These are phyloP conservation scores for Globisporangium apiculatum DNA, from an alignment of 352 stramenopile species.

Conservation along the genomic window DNA sequence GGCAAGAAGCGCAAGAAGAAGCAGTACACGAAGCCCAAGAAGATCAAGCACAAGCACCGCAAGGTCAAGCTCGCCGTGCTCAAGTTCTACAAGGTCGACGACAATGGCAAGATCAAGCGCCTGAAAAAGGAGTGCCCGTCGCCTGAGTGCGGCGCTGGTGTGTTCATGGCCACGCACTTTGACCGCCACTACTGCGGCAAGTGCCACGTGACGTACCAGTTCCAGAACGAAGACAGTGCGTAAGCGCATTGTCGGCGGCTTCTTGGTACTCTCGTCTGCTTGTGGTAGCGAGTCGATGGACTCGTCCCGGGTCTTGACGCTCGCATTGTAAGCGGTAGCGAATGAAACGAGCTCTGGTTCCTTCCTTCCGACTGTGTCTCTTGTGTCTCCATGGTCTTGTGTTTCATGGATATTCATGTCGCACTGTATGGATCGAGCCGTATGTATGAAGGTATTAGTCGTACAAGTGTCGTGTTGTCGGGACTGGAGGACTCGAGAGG, in stretches of 20 bases:
- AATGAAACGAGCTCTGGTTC: conserved; percentile 19
- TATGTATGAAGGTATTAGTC: no score
- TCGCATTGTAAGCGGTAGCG: neutral
- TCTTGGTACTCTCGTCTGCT: no score
- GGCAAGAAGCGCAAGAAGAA: conserved; percentile 99
- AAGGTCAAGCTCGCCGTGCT: conserved; percentile 96
- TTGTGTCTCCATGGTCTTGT: neutral
- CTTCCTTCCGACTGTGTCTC: conserved; percentile 7
- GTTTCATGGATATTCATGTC: neutral
- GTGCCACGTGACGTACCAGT: conserved; percentile 96
- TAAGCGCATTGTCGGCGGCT: conserved; percentile 25
- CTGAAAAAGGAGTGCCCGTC: conserved; percentile 97
- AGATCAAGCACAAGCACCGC: conserved; percentile 96
- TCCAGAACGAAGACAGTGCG: conserved; percentile 70
- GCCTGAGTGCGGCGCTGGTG: conserved; percentile 93
- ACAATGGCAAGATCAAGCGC: conserved; percentile 95
- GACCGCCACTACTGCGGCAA: conserved; percentile 99
- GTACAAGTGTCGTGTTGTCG: no score
- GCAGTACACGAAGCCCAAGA: conserved; percentile 99
- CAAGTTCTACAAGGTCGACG: conserved; percentile 97
- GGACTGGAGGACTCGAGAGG: no score
- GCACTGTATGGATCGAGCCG: no score
- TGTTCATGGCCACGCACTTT: conserved; percentile 99
- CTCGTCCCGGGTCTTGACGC: no score
- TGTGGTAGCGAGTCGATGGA: no score